Base-by-base conservation (phyloP, 2,329 filamentous ascomycete genomes). In the Ascochyta koolunga region DNA sequence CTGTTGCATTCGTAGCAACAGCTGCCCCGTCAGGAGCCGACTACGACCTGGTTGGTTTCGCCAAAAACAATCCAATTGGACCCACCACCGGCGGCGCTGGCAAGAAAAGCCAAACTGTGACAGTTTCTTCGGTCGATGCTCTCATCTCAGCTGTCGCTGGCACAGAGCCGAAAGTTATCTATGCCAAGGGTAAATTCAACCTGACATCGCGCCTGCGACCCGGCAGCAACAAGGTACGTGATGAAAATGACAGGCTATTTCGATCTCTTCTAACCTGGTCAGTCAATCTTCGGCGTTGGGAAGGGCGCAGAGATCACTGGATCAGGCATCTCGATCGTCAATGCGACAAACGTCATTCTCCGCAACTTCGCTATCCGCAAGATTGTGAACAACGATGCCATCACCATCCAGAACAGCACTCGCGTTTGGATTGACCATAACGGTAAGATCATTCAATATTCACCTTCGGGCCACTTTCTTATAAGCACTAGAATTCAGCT, bases 361-460 rank as follows among this genome's bases (percentile, higher is more conserved):
- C 82, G 84, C 29, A 88, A 88, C 77, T 71, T 88, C 52, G 80
- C 79, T 56, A 85, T 87, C 61, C 74, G 79, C 54, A 82, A 85
- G 61, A 86, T 87, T 33, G 65, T 78, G 18, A 84, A 84, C 21
- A 75, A 75, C 25, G 86, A 88, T 61, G 84, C 81, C 54, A 83
- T 88, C 59, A 82, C 79, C 53, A 83, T 87, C 54, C 80, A 86
- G 71, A 75, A 76, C 32, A 81, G 81, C 43, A 83, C 71, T 33
- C 86, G 87, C 57, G 80, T 73, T 5, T 73, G 87, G 87, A 78
- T 89, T 46, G 87, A 89, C 72, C 87, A 89, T 76, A 82, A 81
- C 67, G 86, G 51, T 46, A 46, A 15, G 29, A 9, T 0, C 13
- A 15, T 0, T 6, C n/a, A 6, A 5, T 2, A 11, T n/a, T 5